Base-by-base conservation (phyloP, 139 green algal species). In the Micractinium conductrix region DNA sequence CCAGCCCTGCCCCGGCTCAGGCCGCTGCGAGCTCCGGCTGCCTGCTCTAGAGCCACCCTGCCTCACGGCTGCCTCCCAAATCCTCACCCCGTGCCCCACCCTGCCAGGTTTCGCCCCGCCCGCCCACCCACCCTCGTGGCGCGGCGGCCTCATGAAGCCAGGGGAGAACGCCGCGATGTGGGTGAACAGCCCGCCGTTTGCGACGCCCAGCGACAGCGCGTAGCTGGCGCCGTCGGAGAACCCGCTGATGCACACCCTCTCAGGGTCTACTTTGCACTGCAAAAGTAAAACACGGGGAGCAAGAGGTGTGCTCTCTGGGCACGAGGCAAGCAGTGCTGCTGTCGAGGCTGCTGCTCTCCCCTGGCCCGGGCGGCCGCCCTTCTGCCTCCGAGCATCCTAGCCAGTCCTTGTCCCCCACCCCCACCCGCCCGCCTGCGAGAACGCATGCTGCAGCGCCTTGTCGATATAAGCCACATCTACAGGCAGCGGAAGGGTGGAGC, bases 201-300 rank as follows among this genome's bases (percentile, higher is more conserved):
- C 63, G 22, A 86, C 75, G 12, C 86, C 90, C 53, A 93, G 68
- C 0, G 84, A 87, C 48, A 93, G 84, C 5, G 88, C 90, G 63
- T 93, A 92, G 43, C 33, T 85, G 69, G 90, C 90, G 21, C 90
- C 88, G 70, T 93, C 90, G 45, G 33, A 75, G 71, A 92, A 92
- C 21, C 84, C 84, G 33, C 62, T 45, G 42, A 55, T 42, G 37
- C 67, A 73, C 0, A 88, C 17, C 30, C n/a, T 38, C 21, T 48
- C 10, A 0, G 68, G 40, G 33, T 88, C 76, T 1, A 88, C 42
- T 19, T 74, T 69, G 24, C 40, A 81, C 75, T 72, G 78, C 78
- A 53, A 4, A 16, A 58, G 48, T 58, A 62, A 21, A 9, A 62
- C 12, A 33, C 35, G 28, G 68, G 35, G 68, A n/a, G 68, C 6